phyloP scores from a whole-genome alignment of 2,329 filamentous ascomycete species.

The Ophiostoma quercus region DNA sequence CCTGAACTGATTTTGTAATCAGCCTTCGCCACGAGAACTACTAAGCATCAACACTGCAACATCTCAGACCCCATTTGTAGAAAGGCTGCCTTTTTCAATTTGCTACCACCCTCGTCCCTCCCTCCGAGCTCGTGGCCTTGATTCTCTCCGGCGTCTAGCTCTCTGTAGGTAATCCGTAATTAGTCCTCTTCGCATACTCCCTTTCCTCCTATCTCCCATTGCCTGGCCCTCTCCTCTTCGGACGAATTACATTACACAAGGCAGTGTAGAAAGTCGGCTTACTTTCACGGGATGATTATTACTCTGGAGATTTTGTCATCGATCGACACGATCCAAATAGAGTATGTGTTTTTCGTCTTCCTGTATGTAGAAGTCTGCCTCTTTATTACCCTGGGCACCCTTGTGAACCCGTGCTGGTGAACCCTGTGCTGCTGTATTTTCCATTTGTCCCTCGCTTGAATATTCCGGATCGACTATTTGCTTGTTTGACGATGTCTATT shows the following conservation, averaged over 20 bases:
- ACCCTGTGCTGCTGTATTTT: background rate
- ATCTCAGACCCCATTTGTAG: background rate
- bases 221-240: background rate
- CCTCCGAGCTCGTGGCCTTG: background rate
- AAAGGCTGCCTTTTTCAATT: constrained; percentile 1
- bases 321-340: background rate
- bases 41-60: background rate
- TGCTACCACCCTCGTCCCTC: background rate
- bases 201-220: background rate
- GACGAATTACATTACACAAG: background rate
- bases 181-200: background rate
- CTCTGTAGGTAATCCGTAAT: background rate
- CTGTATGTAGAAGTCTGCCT: background rate
- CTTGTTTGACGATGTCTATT: background rate
- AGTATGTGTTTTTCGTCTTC: background rate
- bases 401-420: background rate
- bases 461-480: background rate
- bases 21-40: no score
- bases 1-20: no score
- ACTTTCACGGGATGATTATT: background rate
- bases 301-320: background rate
- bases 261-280: background rate
- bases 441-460: background rate
- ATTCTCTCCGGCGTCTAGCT: background rate
- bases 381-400: background rate